These are phyloP conservation scores for Lippia alba DNA, from an alignment of 305 asterid species.

Conservation along the genomic window DNA sequence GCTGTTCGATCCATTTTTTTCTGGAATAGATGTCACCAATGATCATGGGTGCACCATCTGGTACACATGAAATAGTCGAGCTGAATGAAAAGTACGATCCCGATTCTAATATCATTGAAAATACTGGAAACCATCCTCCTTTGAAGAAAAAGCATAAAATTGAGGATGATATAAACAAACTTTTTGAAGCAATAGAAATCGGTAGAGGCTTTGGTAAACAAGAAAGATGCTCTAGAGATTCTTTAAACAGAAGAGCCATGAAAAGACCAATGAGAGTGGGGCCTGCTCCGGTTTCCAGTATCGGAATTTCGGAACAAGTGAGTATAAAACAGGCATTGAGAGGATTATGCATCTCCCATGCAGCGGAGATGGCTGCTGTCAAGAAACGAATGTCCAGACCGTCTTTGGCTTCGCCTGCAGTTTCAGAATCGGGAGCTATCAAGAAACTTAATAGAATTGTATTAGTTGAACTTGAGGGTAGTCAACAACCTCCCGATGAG, in stretches of 20 bases:
- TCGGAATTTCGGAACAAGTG: slow-evolving; percentile 77
- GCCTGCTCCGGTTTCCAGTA: slow-evolving; percentile 57
- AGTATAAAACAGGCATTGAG: slow-evolving; percentile 92
- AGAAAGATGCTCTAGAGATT: slow-evolving; percentile 43
- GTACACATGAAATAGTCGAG: slow-evolving; percentile 73
- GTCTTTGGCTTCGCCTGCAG: slow-evolving; percentile 49
- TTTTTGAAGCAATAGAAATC: slow-evolving; percentile 74
- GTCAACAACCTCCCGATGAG: slow-evolving; percentile 40
- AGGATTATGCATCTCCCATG: slow-evolving; percentile 95
- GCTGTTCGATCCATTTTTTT: slow-evolving; percentile 22
- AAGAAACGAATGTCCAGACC: slow-evolving; percentile 70
- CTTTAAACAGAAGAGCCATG: slow-evolving; percentile 67
- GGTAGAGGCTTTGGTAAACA: slow-evolving; percentile 48
- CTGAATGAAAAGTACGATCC: slow-evolving; percentile 45
- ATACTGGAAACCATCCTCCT: slow-evolving; percentile 35
- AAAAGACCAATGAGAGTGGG: slow-evolving; percentile 78
- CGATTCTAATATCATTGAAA: slow-evolving; percentile 37
- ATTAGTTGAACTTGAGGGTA: slow-evolving; percentile 39
- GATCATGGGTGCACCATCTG: slow-evolving; percentile 47
- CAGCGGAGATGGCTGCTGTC: slow-evolving; percentile 89
- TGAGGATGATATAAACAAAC: slow-evolving; percentile 70
- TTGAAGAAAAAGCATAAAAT: slow-evolving; percentile 38
- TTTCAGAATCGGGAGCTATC: slow-evolving; percentile 53
- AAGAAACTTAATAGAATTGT: slow-evolving; percentile 49
- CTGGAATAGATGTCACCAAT: slow-evolving; percentile 26